Conservation (phyloP, 176 grass and related monocot species). For the Avena insularis region DNA sequence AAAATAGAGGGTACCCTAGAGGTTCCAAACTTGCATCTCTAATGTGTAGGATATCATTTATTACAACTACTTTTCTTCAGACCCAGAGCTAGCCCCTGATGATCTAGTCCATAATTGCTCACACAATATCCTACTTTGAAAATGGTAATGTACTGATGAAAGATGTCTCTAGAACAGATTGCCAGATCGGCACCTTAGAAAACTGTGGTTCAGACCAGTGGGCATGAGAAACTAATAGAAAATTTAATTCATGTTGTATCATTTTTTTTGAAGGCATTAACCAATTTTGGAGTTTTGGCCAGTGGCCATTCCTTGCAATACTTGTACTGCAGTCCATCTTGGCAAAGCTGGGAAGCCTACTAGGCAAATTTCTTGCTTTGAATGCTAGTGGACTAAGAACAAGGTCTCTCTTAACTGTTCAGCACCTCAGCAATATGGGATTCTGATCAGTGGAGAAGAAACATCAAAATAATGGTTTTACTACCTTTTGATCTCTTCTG, state of each 20-base stretch:
- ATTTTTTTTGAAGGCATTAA: background rate
- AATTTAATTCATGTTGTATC: background rate
- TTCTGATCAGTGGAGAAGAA: conserved; percentile 41
- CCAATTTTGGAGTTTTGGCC: background rate
- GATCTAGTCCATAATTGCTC: conserved; percentile 36
- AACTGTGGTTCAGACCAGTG: conserved; percentile 33
- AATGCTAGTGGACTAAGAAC: conserved; percentile 75
- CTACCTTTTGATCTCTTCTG: background rate
- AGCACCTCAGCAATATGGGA: conserved; percentile 27
- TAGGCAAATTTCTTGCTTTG: conserved; percentile 60
- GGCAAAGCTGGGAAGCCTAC: conserved; percentile 53
- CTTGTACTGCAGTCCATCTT: conserved; percentile 56
- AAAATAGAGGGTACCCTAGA: too few species aligned
- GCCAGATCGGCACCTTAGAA: background rate
- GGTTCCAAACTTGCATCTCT: too few species aligned
- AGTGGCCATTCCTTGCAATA: background rate
- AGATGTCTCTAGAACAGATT: conserved; percentile 16
- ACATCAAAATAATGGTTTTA: conserved; percentile 24
- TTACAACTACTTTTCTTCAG: background rate
- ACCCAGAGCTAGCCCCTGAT: background rate
- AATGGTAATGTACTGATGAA: conserved; percentile 46
- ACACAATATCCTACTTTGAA: conserved; percentile 43
- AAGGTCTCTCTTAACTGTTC: conserved; percentile 43
- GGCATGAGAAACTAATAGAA: conserved; percentile 14
- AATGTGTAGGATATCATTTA: background rate